These are phyloP conservation scores for Linnemannia hyalina DNA, from an alignment of 192 early-diverging fungal species.

Conservation along the genomic window DNA sequence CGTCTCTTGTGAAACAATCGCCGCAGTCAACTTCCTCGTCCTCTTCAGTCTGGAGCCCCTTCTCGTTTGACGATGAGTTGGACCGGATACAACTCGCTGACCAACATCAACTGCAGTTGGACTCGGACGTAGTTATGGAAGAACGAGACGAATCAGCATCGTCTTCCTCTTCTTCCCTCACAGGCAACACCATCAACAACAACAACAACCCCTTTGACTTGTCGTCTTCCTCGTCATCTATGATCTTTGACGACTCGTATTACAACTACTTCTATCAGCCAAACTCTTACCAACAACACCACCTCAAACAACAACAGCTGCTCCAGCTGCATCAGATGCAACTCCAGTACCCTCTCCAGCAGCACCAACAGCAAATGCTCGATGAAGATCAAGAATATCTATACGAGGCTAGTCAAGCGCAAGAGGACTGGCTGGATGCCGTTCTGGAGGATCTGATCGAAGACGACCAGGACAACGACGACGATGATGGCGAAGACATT, in stretches of 20 bases:
- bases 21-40: slow-evolving; percentile 7
- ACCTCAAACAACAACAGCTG: not conserved
- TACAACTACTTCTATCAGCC: not conserved
- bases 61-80: slow-evolving; percentile 36
- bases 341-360: slow-evolving; percentile 5
- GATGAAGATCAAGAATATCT: slow-evolving; percentile 25
- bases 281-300: not conserved
- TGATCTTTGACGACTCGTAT: not conserved
- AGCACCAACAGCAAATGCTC: slow-evolving; percentile 2
- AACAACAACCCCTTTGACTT: not conserved
- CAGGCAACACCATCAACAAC: not conserved
- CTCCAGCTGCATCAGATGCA: slow-evolving; percentile 11
- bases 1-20: not conserved
- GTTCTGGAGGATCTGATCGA: slow-evolving; percentile 50
- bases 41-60: slow-evolving; percentile 31
- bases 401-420: slow-evolving; percentile 32
- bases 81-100: slow-evolving; percentile 27
- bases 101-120: not conserved
- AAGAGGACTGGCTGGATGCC: slow-evolving; percentile 48
- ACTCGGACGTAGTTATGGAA: slow-evolving; percentile 34
- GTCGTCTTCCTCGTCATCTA: not conserved
- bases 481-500: slow-evolving; percentile 7
- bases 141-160: slow-evolving; percentile 14
- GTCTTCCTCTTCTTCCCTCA: not conserved
- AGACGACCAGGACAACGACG: slow-evolving; percentile 37